A percentile compares a stretch with the other conserved stretches of the same genome.
These are phyloP conservation scores for Chlorophyllum brunneum DNA, from an alignment of 768 basidiomycete species.

Conservation along the genomic window DNA sequence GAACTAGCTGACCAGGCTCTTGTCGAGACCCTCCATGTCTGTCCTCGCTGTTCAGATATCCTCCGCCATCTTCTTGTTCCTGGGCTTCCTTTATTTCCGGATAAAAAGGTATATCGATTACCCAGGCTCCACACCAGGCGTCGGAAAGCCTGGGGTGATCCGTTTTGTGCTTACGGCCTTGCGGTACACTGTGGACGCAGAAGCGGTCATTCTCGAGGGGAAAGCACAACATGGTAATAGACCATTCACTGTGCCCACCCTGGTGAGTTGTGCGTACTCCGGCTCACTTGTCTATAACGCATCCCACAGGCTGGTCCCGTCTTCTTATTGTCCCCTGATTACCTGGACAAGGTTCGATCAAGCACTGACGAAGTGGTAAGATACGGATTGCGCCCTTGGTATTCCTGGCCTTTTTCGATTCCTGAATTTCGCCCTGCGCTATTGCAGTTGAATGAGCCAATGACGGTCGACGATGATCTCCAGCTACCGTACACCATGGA, in stretches of 20 bases:
- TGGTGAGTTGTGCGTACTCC: constrained; percentile 17
- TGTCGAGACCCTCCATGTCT: not conserved
- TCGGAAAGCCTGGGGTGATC: constrained; percentile 29
- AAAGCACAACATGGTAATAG: constrained; percentile 14
- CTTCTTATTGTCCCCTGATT: constrained; percentile 29
- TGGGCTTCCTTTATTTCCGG: constrained; percentile 21
- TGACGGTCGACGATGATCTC: constrained; percentile 31
- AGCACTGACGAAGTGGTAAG: constrained; percentile 31
- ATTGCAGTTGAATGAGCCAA: constrained; percentile 31
- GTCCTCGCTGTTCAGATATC: not conserved
- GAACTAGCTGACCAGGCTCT: too few relatives aligned
- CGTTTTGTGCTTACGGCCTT: constrained; percentile 33
- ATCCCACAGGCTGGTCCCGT: constrained; percentile 26
- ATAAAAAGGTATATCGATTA: constrained; percentile 25
- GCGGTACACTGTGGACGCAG: constrained; percentile 28
- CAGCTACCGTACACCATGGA: constrained; percentile 36
- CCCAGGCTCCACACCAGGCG: constrained; percentile 27
- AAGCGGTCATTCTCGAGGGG: constrained; percentile 26
- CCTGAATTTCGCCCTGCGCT: not conserved
- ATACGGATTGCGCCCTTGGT: not conserved
- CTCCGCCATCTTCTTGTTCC: constrained; percentile 16
- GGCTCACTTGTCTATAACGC: not conserved
- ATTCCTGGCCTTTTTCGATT: not conserved
- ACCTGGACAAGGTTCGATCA: constrained; percentile 26
- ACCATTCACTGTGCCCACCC: constrained; percentile 26